Base-by-base conservation (phyloP, 2,329 filamentous ascomycete species). In the Neopestalotiopsis clavispora region DNA sequence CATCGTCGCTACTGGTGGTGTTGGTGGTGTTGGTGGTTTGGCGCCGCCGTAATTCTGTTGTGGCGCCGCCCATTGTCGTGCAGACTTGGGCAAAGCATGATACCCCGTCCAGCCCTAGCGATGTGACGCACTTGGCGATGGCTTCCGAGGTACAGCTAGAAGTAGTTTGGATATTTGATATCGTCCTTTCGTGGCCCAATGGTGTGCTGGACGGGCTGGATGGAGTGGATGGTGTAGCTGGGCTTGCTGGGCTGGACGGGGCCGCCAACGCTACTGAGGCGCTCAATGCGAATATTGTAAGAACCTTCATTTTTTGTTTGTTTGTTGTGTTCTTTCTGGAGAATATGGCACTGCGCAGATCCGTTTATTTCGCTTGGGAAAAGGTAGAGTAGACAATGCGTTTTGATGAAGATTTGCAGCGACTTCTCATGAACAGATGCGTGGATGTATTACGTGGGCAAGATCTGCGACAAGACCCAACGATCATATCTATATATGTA, bases 401-500 rank as follows among this genome's bases (percentile, higher is more conserved):
- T 59, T 14, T 23, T 14, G 10, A 28, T 59, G 38, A n/a, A 9
- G n/a, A 14, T 20, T 12, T 62, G 38, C n/a, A 9, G 14, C n/a
- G 23, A 17, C 28, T 34, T 13, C 40, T 28, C 10, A 62, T 10
- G 30, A 23, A 64, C 6, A 52, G 40, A 38, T 64, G 38, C 20
- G 40, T 32, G 38, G 13, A 20, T 28, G 61, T n/a, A 64, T 49
- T 34, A 52, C 34, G 28, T 64, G 38, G 17, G 6, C 20, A 28
- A 28, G 61, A 64, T 64, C 61, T 64, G 61, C 61, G 61, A 64
- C 61, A 42, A 12, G 60, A 34, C 60, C 60, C 60, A 64, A 52
- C 61, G 38, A 45, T 64, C 38, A 49, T 64, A 14, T 64, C 42
- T 64, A 64, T 64, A 45, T 64, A 64, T 61, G 13, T 56, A 28